A percentile compares a stretch with the other conserved stretches of the same genome.
Evolutionary conservation across 2,329 filamentous ascomycete species (phyloP).

Genomic region (Diplodia sapinea): DNA sequence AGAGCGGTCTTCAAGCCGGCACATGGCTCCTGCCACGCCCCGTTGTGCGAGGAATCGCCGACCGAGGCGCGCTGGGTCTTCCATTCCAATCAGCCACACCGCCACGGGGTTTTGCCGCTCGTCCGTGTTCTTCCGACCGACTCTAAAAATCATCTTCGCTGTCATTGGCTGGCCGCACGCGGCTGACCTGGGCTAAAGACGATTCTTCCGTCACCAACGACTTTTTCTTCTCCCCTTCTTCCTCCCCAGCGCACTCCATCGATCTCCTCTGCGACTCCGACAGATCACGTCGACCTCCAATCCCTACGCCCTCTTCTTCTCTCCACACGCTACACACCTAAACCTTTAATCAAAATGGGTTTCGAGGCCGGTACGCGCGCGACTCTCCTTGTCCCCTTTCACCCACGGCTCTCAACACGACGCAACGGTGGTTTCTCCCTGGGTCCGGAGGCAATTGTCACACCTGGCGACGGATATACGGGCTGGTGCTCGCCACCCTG

Average conservation of each 20-base stretch:
- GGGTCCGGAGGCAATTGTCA: not conserved
- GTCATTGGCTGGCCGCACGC: constrained; percentile 17
- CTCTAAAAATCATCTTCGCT: constrained; percentile 18
- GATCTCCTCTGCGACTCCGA: not conserved
- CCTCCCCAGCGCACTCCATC: constrained; percentile 31
- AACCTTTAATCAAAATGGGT: constrained; percentile 44
- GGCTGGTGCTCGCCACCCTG: not conserved
- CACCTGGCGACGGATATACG: not conserved
- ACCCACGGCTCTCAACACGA: constrained; percentile 31
- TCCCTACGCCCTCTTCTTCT: constrained; percentile 16
- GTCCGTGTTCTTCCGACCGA: constrained; percentile 14
- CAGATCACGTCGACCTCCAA: constrained; percentile 19
- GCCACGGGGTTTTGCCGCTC: constrained; percentile 1
- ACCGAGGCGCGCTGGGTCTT: not conserved
- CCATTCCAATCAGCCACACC: constrained; percentile 15
- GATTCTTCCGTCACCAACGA: constrained; percentile 27
- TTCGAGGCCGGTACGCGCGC: constrained; percentile 46
- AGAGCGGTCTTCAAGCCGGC: not conserved
- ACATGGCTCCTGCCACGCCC: not conserved
- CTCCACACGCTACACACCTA: constrained; percentile 31
- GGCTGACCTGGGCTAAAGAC: constrained; percentile 27
- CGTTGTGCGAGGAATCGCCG: constrained; percentile 10
- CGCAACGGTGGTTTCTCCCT: constrained; percentile 12
- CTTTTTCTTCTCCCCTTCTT: constrained; percentile 38
- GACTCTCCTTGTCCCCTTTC: constrained; percentile 34